Conservation (phyloP, 169 alveolate genomes). For the Babesia bigemina region DNA sequence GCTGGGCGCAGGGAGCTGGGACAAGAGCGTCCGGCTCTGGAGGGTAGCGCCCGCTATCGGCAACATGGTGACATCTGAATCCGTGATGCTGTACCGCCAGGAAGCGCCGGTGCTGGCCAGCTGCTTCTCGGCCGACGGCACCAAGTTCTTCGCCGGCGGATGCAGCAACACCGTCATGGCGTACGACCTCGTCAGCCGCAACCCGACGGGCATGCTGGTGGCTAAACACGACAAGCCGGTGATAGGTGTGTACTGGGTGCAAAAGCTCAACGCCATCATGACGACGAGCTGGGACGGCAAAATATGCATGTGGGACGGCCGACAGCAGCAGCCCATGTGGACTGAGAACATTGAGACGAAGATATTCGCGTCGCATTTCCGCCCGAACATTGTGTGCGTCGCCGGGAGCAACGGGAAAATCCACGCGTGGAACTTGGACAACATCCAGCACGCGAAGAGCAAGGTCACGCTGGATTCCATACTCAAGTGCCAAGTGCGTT, state of each 20-base stretch:
- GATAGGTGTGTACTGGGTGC: constrained; percentile 58
- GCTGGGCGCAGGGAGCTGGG: constrained; percentile 72
- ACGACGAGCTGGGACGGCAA: constrained; percentile 68
- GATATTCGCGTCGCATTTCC: constrained; percentile 63
- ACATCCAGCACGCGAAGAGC: constrained; percentile 46
- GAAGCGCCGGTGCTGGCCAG: constrained; percentile 66
- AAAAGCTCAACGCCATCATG: constrained; percentile 45
- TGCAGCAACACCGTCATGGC: constrained; percentile 60
- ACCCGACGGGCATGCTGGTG: constrained; percentile 48
- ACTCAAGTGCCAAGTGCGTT: constrained; percentile 46
- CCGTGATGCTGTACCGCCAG: constrained; percentile 35
- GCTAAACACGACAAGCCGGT: constrained; percentile 68
- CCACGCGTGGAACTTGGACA: constrained; percentile 61
- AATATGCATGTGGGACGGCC: constrained; percentile 66
- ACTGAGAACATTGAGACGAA: constrained; percentile 47
- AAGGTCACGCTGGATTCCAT: constrained; percentile 52
- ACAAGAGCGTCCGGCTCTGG: constrained; percentile 65
- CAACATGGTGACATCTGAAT: constrained; percentile 38
- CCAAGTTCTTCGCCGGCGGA: constrained; percentile 66
- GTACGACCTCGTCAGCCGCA: constrained; percentile 55
- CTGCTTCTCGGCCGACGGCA: constrained; percentile 38
- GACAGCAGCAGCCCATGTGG: constrained; percentile 67
- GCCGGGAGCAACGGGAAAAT: constrained; percentile 57
- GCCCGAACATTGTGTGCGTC: constrained; percentile 53
- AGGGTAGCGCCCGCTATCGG: constrained; percentile 25